phyloP scores from a whole-genome alignment of 176 grass and related monocot species.

The Olyra latifolia region DNA sequence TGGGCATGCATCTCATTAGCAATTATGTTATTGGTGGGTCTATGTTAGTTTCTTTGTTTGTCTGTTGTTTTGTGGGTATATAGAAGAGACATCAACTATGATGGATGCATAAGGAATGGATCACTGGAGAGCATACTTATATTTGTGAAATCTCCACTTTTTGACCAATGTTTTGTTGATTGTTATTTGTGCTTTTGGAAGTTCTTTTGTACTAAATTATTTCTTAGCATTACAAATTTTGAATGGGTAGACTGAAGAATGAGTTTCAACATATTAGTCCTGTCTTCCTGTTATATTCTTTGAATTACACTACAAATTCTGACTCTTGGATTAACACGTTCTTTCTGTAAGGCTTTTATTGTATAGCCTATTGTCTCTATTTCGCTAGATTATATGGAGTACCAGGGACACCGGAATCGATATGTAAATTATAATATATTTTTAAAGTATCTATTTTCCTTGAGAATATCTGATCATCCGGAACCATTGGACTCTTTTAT shows the following conservation, averaged over 20 bases:
- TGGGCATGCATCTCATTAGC: background rate
- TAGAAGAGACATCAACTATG: background rate
- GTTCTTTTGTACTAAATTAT: background rate
- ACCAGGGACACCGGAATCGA: background rate
- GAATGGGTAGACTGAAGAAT: background rate
- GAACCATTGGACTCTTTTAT: background rate
- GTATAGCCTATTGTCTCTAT: background rate
- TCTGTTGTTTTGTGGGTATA: background rate
- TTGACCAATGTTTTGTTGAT: background rate
- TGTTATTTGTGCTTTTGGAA: background rate
- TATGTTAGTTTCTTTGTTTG: background rate
- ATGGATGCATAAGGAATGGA: background rate
- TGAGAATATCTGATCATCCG: background rate
- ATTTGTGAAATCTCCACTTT: background rate
- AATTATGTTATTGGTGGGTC: background rate
- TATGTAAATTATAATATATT: background rate
- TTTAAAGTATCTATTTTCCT: background rate
- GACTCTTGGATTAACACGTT: background rate
- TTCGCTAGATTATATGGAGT: background rate
- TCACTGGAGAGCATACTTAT: background rate
- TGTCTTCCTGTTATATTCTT: background rate
- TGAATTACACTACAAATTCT: background rate
- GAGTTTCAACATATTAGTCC: background rate
- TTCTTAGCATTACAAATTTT: background rate
- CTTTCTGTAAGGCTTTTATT: background rate